Evolutionary conservation across 768 basidiomycete species (phyloP).

Genomic region (Sistotremastrum niveocremeum): DNA sequence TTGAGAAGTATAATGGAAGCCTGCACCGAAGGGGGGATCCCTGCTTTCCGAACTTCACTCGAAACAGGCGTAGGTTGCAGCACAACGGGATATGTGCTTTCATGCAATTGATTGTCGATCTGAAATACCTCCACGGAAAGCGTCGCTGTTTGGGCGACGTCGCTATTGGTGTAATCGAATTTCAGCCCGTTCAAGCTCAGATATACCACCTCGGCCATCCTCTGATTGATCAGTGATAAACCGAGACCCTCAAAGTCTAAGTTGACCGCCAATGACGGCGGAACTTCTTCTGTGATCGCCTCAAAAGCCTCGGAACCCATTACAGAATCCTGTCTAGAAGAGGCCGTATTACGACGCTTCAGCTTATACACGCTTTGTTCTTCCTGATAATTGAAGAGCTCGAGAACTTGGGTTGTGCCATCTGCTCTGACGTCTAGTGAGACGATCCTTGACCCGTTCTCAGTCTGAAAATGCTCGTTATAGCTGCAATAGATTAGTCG

Average conservation of each 20-base stretch:
- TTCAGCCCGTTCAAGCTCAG: constrained; percentile 64
- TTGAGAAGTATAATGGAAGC: constrained; percentile 82
- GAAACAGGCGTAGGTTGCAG: constrained; percentile 86
- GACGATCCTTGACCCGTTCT: constrained; percentile 47
- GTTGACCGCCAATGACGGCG: constrained; percentile 49
- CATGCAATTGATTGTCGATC: constrained; percentile 95
- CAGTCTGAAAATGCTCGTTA: constrained; percentile 24
- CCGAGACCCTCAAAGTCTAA: constrained; percentile 85
- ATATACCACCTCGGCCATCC: constrained; percentile 83
- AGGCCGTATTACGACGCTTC: constrained; percentile 32
- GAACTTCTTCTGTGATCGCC: constrained; percentile 62
- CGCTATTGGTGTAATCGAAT: constrained; percentile 73
- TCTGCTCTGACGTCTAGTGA: constrained; percentile 92
- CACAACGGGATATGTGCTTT: constrained; percentile 88
- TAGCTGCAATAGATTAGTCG: not conserved
- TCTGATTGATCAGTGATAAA: constrained; percentile 79
- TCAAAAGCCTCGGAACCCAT: constrained; percentile 74
- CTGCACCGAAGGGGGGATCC: constrained; percentile 81
- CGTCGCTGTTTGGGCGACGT: constrained; percentile 65
- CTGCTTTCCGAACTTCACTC: constrained; percentile 59
- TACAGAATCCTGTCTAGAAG: constrained; percentile 53
- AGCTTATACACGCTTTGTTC: constrained; percentile 84
- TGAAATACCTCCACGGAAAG: constrained; percentile 79
- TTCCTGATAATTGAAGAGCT: constrained; percentile 76
- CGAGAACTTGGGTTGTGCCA: constrained; percentile 68